A percentile compares a stretch with the other conserved stretches of the same genome.
phyloP scores from a whole-genome alignment of 2,329 filamentous ascomycete species.

The Paecilomyces variotii region DNA sequence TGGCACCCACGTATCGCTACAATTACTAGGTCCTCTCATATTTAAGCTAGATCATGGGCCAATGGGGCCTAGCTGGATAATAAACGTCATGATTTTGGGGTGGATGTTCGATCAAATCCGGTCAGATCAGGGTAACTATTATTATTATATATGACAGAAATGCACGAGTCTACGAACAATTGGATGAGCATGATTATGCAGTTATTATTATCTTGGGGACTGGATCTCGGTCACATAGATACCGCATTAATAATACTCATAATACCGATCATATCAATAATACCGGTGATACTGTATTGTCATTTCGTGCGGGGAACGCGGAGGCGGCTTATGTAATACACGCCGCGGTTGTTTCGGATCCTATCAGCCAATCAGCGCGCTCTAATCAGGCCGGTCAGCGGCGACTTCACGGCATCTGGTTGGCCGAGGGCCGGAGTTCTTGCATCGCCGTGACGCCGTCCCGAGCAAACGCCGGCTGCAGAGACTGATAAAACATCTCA shows the following conservation, averaged over 20 bases:
- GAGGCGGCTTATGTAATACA: background rate
- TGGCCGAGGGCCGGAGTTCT: background rate
- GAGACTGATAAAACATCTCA: background rate
- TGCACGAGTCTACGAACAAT: too few relatives aligned
- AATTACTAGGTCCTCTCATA: conserved; percentile 15
- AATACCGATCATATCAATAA: too few relatives aligned
- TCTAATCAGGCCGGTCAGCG: background rate
- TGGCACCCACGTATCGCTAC: conserved; percentile 36
- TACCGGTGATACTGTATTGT: background rate
- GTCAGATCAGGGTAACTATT: too few relatives aligned
- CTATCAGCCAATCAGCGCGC: background rate
- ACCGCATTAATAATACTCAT: too few relatives aligned
- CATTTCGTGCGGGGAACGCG: background rate
- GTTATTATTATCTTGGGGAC: too few relatives aligned
- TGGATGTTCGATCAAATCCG: too few relatives aligned
- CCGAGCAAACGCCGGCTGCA: background rate
- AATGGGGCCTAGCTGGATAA: too few relatives aligned
- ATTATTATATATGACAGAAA: too few relatives aligned
- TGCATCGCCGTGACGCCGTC: background rate
- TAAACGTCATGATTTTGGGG: too few relatives aligned
- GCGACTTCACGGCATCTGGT: background rate
- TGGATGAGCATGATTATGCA: too few relatives aligned
- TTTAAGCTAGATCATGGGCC: too few relatives aligned
- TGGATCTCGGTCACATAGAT: too few relatives aligned
- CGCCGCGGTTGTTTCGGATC: background rate